Percentiles rank a stretch among this genome's conserved stretches.
phyloP scores from a whole-genome alignment of 192 early-diverging fungal species.

The Coemansia furcata region DNA sequence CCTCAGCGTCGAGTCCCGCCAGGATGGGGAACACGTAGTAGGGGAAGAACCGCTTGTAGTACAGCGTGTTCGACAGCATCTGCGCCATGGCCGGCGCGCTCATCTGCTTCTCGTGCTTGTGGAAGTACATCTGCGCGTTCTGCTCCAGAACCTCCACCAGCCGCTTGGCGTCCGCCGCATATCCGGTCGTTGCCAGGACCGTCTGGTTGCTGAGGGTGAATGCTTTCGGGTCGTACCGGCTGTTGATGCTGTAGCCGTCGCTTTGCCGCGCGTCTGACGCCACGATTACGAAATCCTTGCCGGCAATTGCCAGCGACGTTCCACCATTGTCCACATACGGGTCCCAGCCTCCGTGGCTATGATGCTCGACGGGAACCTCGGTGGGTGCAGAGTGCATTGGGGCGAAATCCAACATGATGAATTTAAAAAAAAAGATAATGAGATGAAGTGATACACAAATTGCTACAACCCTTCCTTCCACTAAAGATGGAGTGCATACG shows the following conservation, averaged over 20 bases:
- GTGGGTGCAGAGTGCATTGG: slow-evolving; percentile 8
- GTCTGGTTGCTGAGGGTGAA: slow-evolving; percentile 82
- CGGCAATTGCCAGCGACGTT: slow-evolving; percentile 89
- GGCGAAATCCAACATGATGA: slow-evolving; percentile 23
- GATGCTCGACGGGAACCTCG: slow-evolving; percentile 24
- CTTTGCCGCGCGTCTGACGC: slow-evolving; percentile 97
- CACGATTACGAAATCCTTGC: slow-evolving; percentile 88
- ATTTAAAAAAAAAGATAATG: slow-evolving; percentile 3
- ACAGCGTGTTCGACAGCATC: slow-evolving; percentile 90
- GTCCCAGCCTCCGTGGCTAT: slow-evolving; percentile 64
- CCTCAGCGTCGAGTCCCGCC: slow-evolving; percentile 86
- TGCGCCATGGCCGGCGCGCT: slow-evolving; percentile 83
- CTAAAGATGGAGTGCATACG: background rate
- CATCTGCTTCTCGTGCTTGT: slow-evolving; percentile 90
- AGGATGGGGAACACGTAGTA: slow-evolving; percentile 90
- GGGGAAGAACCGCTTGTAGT: slow-evolving; percentile 93
- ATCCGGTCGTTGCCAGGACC: slow-evolving; percentile 83
- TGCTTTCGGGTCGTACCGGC: slow-evolving; percentile 89
- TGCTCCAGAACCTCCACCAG: slow-evolving; percentile 81
- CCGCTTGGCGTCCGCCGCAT: slow-evolving; percentile 84
- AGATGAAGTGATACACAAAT: background rate
- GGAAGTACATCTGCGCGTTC: slow-evolving; percentile 88
- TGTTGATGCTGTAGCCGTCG: slow-evolving; percentile 92
- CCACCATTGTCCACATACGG: slow-evolving; percentile 93
- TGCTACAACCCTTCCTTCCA: background rate